These are phyloP conservation scores for Tilletia caries DNA, from an alignment of 1,284 basidiomycete species.

Conservation along the genomic window DNA sequence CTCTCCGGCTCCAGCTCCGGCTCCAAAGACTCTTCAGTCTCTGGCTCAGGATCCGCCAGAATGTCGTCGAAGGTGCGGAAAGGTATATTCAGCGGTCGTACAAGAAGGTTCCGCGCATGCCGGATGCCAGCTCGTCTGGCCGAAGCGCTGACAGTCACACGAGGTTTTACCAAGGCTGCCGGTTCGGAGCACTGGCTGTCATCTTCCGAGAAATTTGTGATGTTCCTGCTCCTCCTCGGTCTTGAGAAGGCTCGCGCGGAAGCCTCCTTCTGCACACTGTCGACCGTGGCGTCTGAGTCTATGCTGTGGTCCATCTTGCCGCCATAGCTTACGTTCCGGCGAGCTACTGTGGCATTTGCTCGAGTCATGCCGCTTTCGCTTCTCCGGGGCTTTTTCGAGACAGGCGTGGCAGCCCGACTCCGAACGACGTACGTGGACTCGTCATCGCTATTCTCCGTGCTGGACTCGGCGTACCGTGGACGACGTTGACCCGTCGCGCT, in stretches of 20 bases:
- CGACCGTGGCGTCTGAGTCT: too few relatives aligned
- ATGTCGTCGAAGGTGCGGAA: constrained; percentile 2
- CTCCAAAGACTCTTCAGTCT: too few relatives aligned
- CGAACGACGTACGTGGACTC: neutral
- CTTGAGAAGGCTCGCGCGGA: too few relatives aligned
- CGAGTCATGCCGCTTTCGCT: neutral
- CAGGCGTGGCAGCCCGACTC: neutral
- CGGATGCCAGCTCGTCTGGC: neutral
- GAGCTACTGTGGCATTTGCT: neutral
- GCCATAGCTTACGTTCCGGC: neutral
- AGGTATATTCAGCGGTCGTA: neutral
- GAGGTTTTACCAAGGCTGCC: neutral
- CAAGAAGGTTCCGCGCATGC: neutral
- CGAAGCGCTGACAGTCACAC: neutral
- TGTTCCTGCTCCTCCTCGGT: too few relatives aligned
- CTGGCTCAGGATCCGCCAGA: neutral
- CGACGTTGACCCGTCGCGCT: neutral
- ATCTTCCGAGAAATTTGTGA: too few relatives aligned
- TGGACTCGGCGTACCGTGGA: neutral
- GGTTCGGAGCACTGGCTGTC: too few relatives aligned
- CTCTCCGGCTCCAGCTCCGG: too few relatives aligned
- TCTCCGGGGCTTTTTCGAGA: neutral
- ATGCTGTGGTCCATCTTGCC: too few relatives aligned
- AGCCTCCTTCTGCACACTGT: too few relatives aligned
- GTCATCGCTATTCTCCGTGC: neutral